Conservation (phyloP, 352 stramenopile genomes). For the Phytophthora meadii region DNA sequence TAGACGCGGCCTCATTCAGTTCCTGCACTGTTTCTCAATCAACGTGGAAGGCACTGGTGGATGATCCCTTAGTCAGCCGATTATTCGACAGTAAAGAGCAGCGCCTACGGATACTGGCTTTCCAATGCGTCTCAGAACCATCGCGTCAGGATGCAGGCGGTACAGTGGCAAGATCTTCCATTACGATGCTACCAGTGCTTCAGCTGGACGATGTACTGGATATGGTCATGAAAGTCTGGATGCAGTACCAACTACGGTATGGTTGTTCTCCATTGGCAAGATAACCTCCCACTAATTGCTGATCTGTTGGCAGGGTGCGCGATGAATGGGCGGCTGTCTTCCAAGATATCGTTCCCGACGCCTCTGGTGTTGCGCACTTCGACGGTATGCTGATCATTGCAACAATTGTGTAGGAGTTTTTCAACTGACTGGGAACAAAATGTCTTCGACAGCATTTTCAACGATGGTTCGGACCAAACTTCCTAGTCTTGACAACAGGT, state of each 20-base stretch:
- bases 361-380: slow-evolving; percentile 66
- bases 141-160: slow-evolving; percentile 17
- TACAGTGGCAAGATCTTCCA: slow-evolving; percentile 8
- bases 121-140: slow-evolving; percentile 24
- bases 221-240: slow-evolving; percentile 74
- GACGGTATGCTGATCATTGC: slow-evolving; percentile 40
- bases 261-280: not conserved
- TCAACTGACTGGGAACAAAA: not conserved
- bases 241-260: slow-evolving; percentile 67
- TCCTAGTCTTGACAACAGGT: slow-evolving; percentile 50
- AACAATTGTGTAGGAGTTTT: not conserved
- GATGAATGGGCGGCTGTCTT: slow-evolving; percentile 73
- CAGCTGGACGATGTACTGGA: slow-evolving; percentile 77
- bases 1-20: slow-evolving; percentile 58
- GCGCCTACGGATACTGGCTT: slow-evolving; percentile 46
- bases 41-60: slow-evolving; percentile 49
- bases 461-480: slow-evolving; percentile 66
- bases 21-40: slow-evolving; percentile 53
- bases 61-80: slow-evolving; percentile 51
- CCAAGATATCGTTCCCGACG: slow-evolving; percentile 65
- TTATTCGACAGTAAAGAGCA: slow-evolving; percentile 64
- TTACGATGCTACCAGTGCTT: slow-evolving; percentile 34
- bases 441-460: slow-evolving; percentile 49
- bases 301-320: slow-evolving; percentile 41
- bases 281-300: not conserved